Evolutionary conservation across 2,329 filamentous ascomycete species (phyloP), one percentile per base, ranked within the genome.

Genomic region (Trichoderma oligosporum): DNA sequence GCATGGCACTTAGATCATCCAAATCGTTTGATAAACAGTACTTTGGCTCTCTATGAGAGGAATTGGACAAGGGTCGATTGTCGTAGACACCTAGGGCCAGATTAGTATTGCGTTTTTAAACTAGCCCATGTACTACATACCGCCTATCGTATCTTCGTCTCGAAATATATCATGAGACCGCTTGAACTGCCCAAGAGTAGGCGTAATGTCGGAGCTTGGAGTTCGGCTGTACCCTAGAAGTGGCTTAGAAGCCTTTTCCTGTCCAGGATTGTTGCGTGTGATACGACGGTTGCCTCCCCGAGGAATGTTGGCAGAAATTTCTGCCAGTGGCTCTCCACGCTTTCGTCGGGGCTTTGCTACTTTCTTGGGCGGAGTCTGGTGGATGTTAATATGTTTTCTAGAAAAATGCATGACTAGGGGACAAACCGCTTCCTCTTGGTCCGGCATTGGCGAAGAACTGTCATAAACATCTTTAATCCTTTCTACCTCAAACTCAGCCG

Each of bases 391-490:
- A 2, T 7, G 4, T 16, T 29, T 24, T 16, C 46, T 31, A 8
- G 11, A 22, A 25, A 7, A 31, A n/a, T 18, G 8, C 20, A 8
- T 25, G 36, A 3, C 47, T 3, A 25, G n/a, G 22, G 2, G 9
- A 53, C 77, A 65, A 68, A 85, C 82, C 36, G 76, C 66, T 54
- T 72, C 71, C 49, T 71, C 70, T 56, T 72, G 68, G 16, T 68
- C 71, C 31, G 69, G 68, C 33, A 61, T 74, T 64, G 73, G 71
- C 0, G 83, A 85, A 14, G 82, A 80, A 38, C 75, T 77, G 36
- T 83, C 83, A 63, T 86, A 87, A 33, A 87, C 82, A 60, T 83
- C 78, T 56, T 83, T 78, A 25, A 74, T 69, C 51, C 78, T 76
- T 64, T 80, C 75, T 9, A 82, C 68, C 42, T 78, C 72, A 16